Evolutionary conservation across 1,284 basidiomycete genomes (phyloP), one percentile per base, ranked within the genome.

Genomic region (Trichosporon asahii): DNA sequence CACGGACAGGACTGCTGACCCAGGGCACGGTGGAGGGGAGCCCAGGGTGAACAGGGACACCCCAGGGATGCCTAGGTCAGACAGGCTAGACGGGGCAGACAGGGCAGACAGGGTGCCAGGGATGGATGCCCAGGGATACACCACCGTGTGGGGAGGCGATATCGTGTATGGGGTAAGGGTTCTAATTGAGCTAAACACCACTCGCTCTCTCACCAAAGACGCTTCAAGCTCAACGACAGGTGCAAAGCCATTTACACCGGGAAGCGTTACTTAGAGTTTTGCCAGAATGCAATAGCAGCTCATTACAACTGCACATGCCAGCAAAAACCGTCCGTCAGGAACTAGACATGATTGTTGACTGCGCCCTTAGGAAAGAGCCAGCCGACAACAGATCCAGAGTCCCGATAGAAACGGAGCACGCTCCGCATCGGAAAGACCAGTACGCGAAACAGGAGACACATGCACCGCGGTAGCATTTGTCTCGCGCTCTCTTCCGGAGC

Each of bases 221-320:
- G 57, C 31, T 33, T 61, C 57, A 61, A 61, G 57, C 57, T 61
- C 57, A 18, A 61, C 57, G 18, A 29, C 27, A 31, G 29, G 57
- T 31, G 57, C 57, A n/a, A 31, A 31, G 57, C 57, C 57, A 61
- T 61, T 61, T 61, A 61, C 57, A 14, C 15, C 57, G 57, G 57
- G 57, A n/a, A 61, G 57, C 57, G 57, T 61, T 61, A 61, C 57
- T 61, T 61, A 31, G 29, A 61, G 57, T 61, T 61, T 61, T 23
- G 29, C 57, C 57, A 61, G 57, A 11, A n/a, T 31, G 57, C 15
- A 60, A 53, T 53, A 21, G 49, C 49, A 33, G 31, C 31, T 21
- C 49, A 53, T 21, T 53, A 53, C 49, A 53, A 53, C 35, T 37
- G 35, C 9, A 14, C 14, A 37, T 37, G 35, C 31, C 49, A 21